phyloP scores from a whole-genome alignment of 306 rosid genomes.

The Sicyos edulis region DNA sequence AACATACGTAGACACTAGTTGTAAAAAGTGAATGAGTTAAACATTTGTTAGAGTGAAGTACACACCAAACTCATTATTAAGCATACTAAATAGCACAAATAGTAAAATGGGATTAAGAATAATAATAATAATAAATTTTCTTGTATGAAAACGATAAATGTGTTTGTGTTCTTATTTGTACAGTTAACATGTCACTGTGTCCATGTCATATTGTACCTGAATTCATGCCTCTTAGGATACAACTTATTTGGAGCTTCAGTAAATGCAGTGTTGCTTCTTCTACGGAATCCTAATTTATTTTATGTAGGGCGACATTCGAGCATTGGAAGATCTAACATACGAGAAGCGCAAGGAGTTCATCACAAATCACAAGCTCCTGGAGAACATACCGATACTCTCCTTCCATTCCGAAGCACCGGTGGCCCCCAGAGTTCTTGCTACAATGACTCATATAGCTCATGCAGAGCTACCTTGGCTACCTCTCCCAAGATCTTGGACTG shows the following conservation, averaged over 20 bases:
- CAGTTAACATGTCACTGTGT: neutral
- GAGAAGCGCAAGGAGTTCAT: constrained; percentile 70
- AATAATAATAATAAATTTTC: neutral
- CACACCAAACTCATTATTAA: too few species aligned
- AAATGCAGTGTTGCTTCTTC: neutral
- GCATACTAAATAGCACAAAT: neutral
- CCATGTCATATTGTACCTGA: too few species aligned
- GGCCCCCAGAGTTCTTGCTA: constrained; percentile 57
- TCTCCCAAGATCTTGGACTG: constrained; percentile 25
- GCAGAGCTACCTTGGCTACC: constrained; percentile 68
- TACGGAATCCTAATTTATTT: neutral
- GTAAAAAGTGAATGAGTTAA: neutral
- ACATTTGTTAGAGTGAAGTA: neutral
- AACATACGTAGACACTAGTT: too few species aligned
- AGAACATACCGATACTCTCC: constrained; percentile 53
- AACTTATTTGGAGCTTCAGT: neutral
- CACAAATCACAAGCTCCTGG: constrained; percentile 56
- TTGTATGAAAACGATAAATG: neutral
- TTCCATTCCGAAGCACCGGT: constrained; percentile 70
- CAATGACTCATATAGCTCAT: constrained; percentile 78
- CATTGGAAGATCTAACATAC: constrained; percentile 78
- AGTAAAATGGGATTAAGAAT: neutral
- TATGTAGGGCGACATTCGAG: constrained; percentile 63
- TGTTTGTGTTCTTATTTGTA: neutral
- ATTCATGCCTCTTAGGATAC: neutral